A percentile compares a stretch with the other conserved stretches of the same genome.
These are phyloP conservation scores for Chlamydomonas schloesseri DNA, from an alignment of 139 green algal species.

Conservation along the genomic window DNA sequence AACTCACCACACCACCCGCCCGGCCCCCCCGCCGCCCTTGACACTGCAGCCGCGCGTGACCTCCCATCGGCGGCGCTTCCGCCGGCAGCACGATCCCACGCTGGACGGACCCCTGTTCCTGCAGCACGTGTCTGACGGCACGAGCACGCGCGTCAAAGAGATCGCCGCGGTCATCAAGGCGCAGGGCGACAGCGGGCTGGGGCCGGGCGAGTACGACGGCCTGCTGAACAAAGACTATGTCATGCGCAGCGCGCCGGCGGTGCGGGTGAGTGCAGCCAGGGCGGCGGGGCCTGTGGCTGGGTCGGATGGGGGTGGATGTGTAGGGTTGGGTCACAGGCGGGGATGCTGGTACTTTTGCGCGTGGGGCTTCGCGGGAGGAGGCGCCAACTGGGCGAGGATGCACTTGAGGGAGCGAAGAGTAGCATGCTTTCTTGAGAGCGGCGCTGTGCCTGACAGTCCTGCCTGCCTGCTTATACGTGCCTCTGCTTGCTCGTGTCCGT, in stretches of 20 bases:
- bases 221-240: background rate
- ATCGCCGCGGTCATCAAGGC: conserved; percentile 18
- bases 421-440: no score
- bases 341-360: no score
- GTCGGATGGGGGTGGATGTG: background rate
- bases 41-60: background rate
- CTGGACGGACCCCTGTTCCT: conserved; percentile 57
- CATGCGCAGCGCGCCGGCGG: background rate
- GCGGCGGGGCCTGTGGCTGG: no score
- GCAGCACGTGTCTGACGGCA: conserved; percentile 26
- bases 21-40: background rate
- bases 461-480: no score
- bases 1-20: background rate
- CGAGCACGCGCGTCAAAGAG: conserved; percentile 48
- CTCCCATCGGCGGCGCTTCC: conserved; percentile 42
- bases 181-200: conserved; percentile 39
- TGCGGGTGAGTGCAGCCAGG: no score
- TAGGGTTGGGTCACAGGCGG: no score
- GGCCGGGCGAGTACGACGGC: conserved; percentile 39
- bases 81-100: conserved; percentile 28
- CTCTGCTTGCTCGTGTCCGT: no score
- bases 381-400: no score
- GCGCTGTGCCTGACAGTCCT: no score
- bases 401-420: no score
- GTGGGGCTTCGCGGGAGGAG: no score